phyloP scores from a whole-genome alignment of 768 basidiomycete genomes.

The Hericium erinaceus region DNA sequence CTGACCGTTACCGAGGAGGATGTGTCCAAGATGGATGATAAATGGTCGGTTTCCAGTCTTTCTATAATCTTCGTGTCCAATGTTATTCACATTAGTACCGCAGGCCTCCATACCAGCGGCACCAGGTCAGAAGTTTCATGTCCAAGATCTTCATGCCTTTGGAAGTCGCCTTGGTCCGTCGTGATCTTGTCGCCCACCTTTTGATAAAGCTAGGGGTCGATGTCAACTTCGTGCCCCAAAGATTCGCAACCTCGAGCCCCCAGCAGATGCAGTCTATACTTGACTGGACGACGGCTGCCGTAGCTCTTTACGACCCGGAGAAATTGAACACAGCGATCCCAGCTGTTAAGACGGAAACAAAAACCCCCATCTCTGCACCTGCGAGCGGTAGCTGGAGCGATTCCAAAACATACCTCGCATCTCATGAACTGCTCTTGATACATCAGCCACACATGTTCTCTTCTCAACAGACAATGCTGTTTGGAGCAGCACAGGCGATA shows the following conservation, averaged over 20 bases:
- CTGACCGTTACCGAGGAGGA: slow-evolving; percentile 18
- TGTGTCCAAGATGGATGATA: slow-evolving; percentile 4
- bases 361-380: neutral
- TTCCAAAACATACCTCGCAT: neutral
- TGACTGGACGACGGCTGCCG: slow-evolving; percentile 12
- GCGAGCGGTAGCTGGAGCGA: neutral
- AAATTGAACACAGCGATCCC: neutral
- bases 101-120: too few relatives aligned
- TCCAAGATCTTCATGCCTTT: slow-evolving; percentile 13
- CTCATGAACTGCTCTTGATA: neutral
- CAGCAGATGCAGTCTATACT: slow-evolving; percentile 9
- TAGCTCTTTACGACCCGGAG: neutral
- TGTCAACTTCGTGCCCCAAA: slow-evolving; percentile 8
- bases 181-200: slow-evolving; percentile 20
- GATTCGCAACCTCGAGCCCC: neutral
- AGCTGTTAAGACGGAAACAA: neutral
- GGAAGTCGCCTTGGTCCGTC: slow-evolving; percentile 17
- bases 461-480: neutral
- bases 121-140: too few relatives aligned
- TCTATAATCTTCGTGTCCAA: too few relatives aligned
- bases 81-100: too few relatives aligned
- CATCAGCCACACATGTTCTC: neutral
- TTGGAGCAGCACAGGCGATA: neutral
- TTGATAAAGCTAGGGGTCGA: slow-evolving; percentile 21
- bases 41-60: too few relatives aligned